These are phyloP conservation scores for Ramularia endophylla DNA, from an alignment of 2,329 filamentous ascomycete species.

Conservation along the genomic window DNA sequence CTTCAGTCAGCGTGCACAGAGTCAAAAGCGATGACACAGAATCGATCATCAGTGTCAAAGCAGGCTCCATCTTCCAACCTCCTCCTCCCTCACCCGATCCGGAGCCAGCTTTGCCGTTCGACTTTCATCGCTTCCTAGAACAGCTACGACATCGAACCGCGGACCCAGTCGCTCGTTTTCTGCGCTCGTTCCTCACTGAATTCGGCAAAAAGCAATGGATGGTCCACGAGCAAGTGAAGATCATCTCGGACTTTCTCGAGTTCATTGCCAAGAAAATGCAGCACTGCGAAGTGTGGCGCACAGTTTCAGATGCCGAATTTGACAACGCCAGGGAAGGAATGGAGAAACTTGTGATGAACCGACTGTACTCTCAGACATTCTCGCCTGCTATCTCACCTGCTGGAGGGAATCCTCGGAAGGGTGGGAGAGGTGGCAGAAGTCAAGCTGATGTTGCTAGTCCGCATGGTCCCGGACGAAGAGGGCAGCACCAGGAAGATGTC, in stretches of 20 bases:
- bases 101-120: constrained; percentile 83
- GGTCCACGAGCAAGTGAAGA: constrained; percentile 99
- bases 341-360: constrained; percentile 99
- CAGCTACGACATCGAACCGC: constrained; percentile 93
- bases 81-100: constrained; percentile 50
- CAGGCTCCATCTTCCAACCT: constrained; percentile 50
- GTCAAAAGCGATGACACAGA: constrained; percentile 23
- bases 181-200: constrained; percentile 89
- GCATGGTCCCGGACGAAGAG: constrained; percentile 73
- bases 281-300: constrained; percentile 91
- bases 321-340: constrained; percentile 98
- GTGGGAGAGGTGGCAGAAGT: constrained; percentile 54
- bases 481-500: constrained; percentile 97
- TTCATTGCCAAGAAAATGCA: constrained; percentile 99
- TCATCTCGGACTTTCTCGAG: constrained; percentile 90
- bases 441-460: constrained; percentile 31
- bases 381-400: constrained; percentile 87
- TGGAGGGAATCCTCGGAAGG: constrained; percentile 62
- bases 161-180: constrained; percentile 93
- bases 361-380: constrained; percentile 91
- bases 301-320: constrained; percentile 93
- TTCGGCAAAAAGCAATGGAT: constrained; percentile 99
- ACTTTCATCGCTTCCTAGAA: constrained; percentile 95
- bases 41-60: constrained; percentile 27
- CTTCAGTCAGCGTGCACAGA: constrained; percentile 18